Conservation (phyloP, 2,329 filamentous ascomycete species). For the Epicoccum sorghinum region DNA sequence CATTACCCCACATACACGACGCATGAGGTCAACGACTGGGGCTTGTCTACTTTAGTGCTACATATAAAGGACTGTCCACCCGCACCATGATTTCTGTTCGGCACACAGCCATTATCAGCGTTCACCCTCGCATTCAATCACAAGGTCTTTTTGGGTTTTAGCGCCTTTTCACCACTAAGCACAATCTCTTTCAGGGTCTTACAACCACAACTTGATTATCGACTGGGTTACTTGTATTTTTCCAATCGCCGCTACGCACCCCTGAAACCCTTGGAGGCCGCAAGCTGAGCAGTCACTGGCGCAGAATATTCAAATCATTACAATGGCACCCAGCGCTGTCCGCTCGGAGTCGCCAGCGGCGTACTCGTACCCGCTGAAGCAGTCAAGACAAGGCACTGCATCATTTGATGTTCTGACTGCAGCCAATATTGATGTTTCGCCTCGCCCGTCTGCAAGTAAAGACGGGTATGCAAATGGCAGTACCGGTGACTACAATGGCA, state of each 20-base stretch:
- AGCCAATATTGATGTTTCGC: conserved; percentile 22
- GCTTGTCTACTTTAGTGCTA: conserved; percentile 5
- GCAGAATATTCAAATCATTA: not conserved
- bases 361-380: conserved; percentile 23
- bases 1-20: conserved; percentile 29
- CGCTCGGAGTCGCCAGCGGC: conserved; percentile 30
- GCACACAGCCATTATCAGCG: conserved; percentile 1
- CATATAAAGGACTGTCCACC: conserved; percentile 23
- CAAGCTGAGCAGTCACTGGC: not conserved
- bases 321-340: conserved; percentile 42
- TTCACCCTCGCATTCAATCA: not conserved
- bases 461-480: conserved; percentile 23
- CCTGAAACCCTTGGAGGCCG: not conserved
- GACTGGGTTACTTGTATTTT: too few species aligned
- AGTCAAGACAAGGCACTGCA: conserved; percentile 25
- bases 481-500: conserved; percentile 6
- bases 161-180: too few species aligned
- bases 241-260: too few species aligned
- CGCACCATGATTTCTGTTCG: conserved; percentile 16
- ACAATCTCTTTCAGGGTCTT: not conserved
- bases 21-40: conserved; percentile 13
- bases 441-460: conserved; percentile 22
- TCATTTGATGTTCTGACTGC: conserved; percentile 34
- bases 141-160: too few species aligned
- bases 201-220: not conserved